Evolutionary conservation across 2,329 filamentous ascomycete species (phyloP).

Genomic region (Scedosporium aurantiacum): DNA sequence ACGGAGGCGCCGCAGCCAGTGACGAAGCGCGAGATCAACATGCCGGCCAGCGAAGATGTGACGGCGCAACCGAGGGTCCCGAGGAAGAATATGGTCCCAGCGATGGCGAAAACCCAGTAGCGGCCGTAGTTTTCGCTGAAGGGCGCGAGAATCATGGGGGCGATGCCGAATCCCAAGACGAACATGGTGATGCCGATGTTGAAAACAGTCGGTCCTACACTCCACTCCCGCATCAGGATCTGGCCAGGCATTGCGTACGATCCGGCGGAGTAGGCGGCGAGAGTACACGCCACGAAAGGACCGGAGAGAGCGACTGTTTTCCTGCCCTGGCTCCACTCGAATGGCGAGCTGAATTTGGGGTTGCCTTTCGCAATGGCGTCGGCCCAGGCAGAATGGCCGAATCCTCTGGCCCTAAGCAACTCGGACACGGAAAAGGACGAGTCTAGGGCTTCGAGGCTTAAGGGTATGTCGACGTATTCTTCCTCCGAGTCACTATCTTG

Average conservation of each 20-base stretch:
- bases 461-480: neutral
- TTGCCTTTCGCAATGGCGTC: neutral
- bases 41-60: slow-evolving; percentile 46
- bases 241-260: slow-evolving; percentile 47
- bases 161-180: slow-evolving; percentile 51
- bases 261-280: slow-evolving; percentile 56
- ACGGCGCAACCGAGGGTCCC: slow-evolving; percentile 44
- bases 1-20: slow-evolving; percentile 49
- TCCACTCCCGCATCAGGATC: slow-evolving; percentile 45
- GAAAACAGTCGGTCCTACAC: slow-evolving; percentile 42
- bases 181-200: slow-evolving; percentile 53
- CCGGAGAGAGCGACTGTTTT: slow-evolving; percentile 13
- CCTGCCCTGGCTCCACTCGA: slow-evolving; percentile 9
- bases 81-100: slow-evolving; percentile 22
- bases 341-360: slow-evolving; percentile 3
- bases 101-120: slow-evolving; percentile 19
- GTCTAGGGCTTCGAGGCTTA: neutral
- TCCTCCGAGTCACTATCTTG: neutral
- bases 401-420: neutral
- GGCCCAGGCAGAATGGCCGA: neutral
- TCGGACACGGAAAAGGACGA: neutral
- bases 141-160: slow-evolving; percentile 58
- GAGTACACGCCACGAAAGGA: slow-evolving; percentile 33
- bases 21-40: slow-evolving; percentile 52
- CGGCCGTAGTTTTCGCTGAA: slow-evolving; percentile 49